These are phyloP conservation scores for Chenopodium quinoa DNA, from an alignment of 148 eudicot species.

Conservation along the genomic window DNA sequence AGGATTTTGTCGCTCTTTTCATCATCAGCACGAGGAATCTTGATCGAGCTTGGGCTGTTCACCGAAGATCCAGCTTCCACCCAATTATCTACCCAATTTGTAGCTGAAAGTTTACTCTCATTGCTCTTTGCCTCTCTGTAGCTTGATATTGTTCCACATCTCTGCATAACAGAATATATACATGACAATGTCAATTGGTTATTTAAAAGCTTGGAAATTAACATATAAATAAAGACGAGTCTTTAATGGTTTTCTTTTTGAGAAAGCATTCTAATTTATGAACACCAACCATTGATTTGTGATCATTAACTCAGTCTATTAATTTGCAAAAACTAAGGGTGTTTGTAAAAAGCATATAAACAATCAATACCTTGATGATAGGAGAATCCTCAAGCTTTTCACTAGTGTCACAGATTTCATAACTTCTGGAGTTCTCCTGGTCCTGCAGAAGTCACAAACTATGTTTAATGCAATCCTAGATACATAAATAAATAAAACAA, in stretches of 20 bases:
- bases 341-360: not conserved
- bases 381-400: conserved; percentile 29
- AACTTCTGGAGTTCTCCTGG: conserved; percentile 16
- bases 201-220: not conserved
- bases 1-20: conserved; percentile 76
- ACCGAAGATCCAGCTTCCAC: conserved; percentile 55
- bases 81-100: conserved; percentile 66
- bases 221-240: not conserved
- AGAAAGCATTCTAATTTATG: not conserved
- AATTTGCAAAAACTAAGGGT: not conserved
- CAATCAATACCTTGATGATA: conserved; percentile 23
- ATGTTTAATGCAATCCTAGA: not conserved
- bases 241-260: not conserved
- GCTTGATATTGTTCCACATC: conserved; percentile 37
- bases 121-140: conserved; percentile 26
- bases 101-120: conserved; percentile 23
- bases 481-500: not conserved
- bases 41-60: conserved; percentile 42
- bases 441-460: conserved; percentile 12
- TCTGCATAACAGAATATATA: conserved; percentile 36
- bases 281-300: too few relatives aligned
- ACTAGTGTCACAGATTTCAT: conserved; percentile 9
- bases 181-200: not conserved
- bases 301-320: not conserved
- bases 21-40: conserved; percentile 36